phyloP scores from a whole-genome alignment of 1,284 basidiomycete species.

The Ceratobasidium sp. region DNA sequence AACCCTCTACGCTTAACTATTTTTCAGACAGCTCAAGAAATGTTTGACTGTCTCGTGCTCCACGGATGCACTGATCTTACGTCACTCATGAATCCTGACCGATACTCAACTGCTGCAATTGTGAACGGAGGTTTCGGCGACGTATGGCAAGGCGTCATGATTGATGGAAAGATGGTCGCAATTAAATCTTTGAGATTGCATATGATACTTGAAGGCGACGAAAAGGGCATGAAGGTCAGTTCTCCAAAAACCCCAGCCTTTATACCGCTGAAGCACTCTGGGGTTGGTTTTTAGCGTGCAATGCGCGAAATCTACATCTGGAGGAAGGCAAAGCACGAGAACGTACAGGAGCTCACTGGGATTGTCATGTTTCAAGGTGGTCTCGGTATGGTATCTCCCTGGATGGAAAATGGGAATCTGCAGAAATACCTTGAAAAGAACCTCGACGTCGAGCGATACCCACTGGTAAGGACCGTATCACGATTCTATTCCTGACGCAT shows the following conservation, averaged over 20 bases:
- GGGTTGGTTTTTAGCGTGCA: slow-evolving; percentile 11
- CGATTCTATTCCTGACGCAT: background rate
- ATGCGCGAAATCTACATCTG: slow-evolving; percentile 24
- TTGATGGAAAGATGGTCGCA: slow-evolving; percentile 11
- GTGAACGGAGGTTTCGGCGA: slow-evolving; percentile 13
- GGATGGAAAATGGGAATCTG: slow-evolving; percentile 25
- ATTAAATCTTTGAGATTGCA: slow-evolving; percentile 6
- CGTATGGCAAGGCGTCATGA: background rate
- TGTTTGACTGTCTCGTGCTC: slow-evolving; percentile 8
- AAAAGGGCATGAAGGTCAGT: slow-evolving; percentile 20
- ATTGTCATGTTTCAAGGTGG: slow-evolving; percentile 22
- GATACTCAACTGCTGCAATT: background rate
- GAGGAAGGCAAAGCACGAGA: slow-evolving; percentile 15
- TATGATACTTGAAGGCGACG: background rate
- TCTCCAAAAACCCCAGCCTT: no score
- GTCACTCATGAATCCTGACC: background rate
- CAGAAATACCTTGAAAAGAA: slow-evolving; percentile 18
- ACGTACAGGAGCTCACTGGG: slow-evolving; percentile 14
- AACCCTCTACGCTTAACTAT: background rate
- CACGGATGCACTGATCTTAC: slow-evolving; percentile 6
- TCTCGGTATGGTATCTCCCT: slow-evolving; percentile 19
- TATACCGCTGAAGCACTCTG: background rate
- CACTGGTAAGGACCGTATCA: background rate
- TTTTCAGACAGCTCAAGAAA: slow-evolving; percentile 7
- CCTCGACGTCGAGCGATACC: background rate